Conservation (phyloP, 352 stramenopile genomes). For the Elongisporangium prolatum region DNA sequence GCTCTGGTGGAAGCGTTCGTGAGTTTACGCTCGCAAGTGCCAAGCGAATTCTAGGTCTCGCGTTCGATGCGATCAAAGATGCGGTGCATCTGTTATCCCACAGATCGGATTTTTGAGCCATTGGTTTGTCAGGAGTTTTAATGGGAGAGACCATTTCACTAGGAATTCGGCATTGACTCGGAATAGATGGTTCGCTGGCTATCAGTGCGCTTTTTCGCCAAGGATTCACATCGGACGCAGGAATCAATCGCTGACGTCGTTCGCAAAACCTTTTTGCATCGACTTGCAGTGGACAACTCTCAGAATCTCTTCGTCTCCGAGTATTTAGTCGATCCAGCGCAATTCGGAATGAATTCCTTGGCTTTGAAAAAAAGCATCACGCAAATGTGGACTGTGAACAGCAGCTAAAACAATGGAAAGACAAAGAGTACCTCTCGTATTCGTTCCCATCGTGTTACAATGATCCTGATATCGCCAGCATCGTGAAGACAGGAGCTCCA, state of each 20-base stretch:
- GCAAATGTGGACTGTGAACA: background rate
- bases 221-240: background rate
- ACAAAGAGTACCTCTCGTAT: slow-evolving; percentile 10
- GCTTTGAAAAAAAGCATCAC: background rate
- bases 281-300: slow-evolving; percentile 3
- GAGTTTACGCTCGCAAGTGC: background rate
- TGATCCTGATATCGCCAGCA: slow-evolving; percentile 18
- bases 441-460: slow-evolving; percentile 15
- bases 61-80: background rate
- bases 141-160: background rate
- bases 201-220: background rate
- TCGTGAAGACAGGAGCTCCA: slow-evolving; percentile 11
- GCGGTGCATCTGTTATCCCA: background rate
- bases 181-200: background rate
- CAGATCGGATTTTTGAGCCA: background rate
- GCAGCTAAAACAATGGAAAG: slow-evolving; percentile 7
- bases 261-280: background rate
- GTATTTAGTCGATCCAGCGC: background rate
- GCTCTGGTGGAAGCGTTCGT: slow-evolving; percentile 3
- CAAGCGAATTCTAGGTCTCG: background rate
- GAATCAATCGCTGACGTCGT: background rate
- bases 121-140: background rate
- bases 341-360: background rate
- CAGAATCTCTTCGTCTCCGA: background rate
- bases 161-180: background rate